Conservation (phyloP, 192 early-diverging fungal species). For the Podila epicladia region DNA sequence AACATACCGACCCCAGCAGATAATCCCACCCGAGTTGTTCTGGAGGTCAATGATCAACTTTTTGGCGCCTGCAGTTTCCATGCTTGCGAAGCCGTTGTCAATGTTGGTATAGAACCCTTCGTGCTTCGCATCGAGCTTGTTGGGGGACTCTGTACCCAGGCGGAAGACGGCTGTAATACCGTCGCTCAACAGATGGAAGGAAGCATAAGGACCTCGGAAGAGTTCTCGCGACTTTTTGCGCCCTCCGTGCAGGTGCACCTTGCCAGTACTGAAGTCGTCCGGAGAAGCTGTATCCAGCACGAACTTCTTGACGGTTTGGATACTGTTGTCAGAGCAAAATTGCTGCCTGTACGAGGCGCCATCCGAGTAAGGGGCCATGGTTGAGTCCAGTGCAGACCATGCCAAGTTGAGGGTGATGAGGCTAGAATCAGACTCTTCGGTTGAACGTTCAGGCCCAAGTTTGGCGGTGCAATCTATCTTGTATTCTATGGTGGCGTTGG, state of each 20-base stretch:
- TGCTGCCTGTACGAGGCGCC: slow-evolving; percentile 20
- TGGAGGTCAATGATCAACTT: slow-evolving; percentile 41
- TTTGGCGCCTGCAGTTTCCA: slow-evolving; percentile 25
- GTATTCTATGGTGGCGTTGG: slow-evolving; percentile 33
- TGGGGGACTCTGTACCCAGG: slow-evolving; percentile 34
- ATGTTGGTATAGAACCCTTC: slow-evolving; percentile 37
- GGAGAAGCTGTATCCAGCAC: slow-evolving; percentile 35
- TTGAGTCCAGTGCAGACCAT: slow-evolving; percentile 37
- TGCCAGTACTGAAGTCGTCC: slow-evolving; percentile 23
- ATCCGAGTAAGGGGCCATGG: slow-evolving; percentile 26
- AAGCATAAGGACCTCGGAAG: slow-evolving; percentile 20
- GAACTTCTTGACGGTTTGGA: slow-evolving; percentile 37
- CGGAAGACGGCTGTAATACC: slow-evolving; percentile 36
- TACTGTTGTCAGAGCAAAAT: slow-evolving; percentile 22
- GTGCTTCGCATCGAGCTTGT: slow-evolving; percentile 7
- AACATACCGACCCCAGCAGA: slow-evolving; percentile 49
- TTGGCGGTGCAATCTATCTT: slow-evolving; percentile 32
- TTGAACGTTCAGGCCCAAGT: neutral
- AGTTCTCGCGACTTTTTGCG: slow-evolving; percentile 2
- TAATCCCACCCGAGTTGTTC: slow-evolving; percentile 44
- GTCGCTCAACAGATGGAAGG: slow-evolving; percentile 36
- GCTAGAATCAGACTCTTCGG: neutral
- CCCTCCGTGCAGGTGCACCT: neutral
- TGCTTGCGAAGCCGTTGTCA: slow-evolving; percentile 26
- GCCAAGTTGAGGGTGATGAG: slow-evolving; percentile 10